Conservation (phyloP, 345 rosid genomes). For the Populus simonii region DNA sequence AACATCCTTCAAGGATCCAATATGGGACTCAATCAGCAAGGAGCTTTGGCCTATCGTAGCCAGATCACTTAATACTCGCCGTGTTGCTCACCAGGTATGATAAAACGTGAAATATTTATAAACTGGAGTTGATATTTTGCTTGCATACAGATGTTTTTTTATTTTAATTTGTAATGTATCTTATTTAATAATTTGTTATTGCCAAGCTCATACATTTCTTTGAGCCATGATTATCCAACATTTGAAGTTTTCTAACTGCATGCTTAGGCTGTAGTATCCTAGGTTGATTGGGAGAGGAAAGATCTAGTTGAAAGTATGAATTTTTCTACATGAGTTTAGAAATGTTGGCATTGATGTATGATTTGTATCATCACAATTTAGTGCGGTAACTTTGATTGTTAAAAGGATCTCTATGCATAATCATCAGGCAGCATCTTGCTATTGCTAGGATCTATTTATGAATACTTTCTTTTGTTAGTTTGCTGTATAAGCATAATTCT, state of each 20-base stretch:
- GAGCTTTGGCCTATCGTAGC: constrained; percentile 78
- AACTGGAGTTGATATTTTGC: background rate
- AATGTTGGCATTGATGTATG: background rate
- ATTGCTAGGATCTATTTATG: background rate
- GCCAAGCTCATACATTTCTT: background rate
- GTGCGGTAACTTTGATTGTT: background rate
- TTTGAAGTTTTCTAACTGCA: background rate
- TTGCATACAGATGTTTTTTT: background rate
- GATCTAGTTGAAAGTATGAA: no score
- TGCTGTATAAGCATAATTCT: background rate
- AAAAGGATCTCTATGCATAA: background rate
- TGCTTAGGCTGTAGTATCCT: background rate
- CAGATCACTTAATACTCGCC: constrained; percentile 53
- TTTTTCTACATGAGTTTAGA: background rate
- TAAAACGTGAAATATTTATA: background rate
- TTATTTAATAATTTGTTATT: background rate
- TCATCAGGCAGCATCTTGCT: background rate
- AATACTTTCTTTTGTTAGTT: background rate
- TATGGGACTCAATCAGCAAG: constrained; percentile 59
- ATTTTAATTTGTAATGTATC: background rate
- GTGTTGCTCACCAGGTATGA: constrained; percentile 81
- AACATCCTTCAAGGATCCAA: constrained; percentile 71
- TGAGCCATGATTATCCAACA: background rate
- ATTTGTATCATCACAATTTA: background rate
- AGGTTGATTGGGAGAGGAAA: background rate